Evolutionary conservation across 306 rosid species (phyloP).

Genomic region (Vigna angularis): DNA sequence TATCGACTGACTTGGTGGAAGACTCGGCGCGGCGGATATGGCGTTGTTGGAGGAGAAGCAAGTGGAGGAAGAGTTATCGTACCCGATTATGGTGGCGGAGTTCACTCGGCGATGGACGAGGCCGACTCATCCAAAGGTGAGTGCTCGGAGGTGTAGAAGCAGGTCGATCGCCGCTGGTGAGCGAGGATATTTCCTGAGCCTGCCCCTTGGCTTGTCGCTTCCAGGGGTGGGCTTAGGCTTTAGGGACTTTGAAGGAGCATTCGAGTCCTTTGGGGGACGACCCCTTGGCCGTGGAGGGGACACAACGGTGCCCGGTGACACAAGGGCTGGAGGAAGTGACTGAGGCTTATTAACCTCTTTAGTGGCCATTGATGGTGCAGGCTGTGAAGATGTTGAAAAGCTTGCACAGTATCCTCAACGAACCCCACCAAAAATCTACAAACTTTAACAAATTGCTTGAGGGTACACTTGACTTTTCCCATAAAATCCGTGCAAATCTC

Average conservation of each 20-base stretch:
- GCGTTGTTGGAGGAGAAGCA: too few species aligned
- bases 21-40: too few species aligned
- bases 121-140: too few species aligned
- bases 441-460: conserved; percentile 29
- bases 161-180: too few species aligned
- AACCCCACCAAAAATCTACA: not conserved
- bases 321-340: conserved; percentile 66
- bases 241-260: conserved; percentile 62
- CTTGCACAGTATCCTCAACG: not conserved
- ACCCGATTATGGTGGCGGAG: too few species aligned
- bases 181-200: conserved; percentile 71
- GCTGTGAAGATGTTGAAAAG: conserved; percentile 42
- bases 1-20: too few species aligned
- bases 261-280: conserved; percentile 79
- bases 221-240: conserved; percentile 39
- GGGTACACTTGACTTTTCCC: too few species aligned
- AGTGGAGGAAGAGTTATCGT: too few species aligned
- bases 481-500: too few species aligned
- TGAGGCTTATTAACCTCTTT: conserved; percentile 69
- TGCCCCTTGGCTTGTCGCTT: conserved; percentile 73
- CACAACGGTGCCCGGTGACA: conserved; percentile 16
- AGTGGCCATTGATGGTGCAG: conserved; percentile 67
- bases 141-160: too few species aligned
- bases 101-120: too few species aligned
- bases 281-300: conserved; percentile 69